Base-by-base conservation (phyloP, 352 stramenopile genomes). In the Lagenidium sp. region DNA sequence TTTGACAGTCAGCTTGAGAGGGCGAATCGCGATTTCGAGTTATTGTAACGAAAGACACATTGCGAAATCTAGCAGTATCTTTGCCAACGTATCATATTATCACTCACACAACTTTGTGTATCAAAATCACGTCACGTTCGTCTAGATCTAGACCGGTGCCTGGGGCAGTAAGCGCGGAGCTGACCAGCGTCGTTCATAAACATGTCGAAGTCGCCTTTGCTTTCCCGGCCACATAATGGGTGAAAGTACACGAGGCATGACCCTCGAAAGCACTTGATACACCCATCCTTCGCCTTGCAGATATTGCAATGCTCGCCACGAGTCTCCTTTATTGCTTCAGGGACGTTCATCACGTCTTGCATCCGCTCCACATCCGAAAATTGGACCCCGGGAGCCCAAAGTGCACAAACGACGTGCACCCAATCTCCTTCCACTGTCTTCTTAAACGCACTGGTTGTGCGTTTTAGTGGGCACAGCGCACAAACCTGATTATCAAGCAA, bases 101-200 rank as follows among this genome's bases (percentile, higher is more conserved):
- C 36, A 26, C 36, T 25, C 5, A n/a, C 36, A 26, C 6, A 12
- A 22, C 5, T 20, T 32, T 43, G 37, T 16, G 52, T 34, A 55
- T 53, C 36, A 37, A n/a, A n/a, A n/a, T n/a, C n/a, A n/a, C n/a
- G n/a, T n/a, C n/a, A n/a, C n/a, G n/a, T n/a, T 44, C 52, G 48
- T 54, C 48, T 65, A 41, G 51, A 52, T 65, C 51, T 65, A 44
- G 77, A 68, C 53, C 68, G 81, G 43, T 94, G 82, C 42, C 79
- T 81, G 30, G 77, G 64, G 42, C 82, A 94, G 53, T 80, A 94
- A 31, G 82, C 74, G 22, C 80, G 76, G 45, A 94, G 59, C 42
- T 88, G 76, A 26, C 82, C 82, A 36, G 65, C 58, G 47, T 92
- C 79, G 67, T 85, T 94, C 82, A 94, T 94, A 72, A 80, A 94